Evolutionary conservation across 2,329 filamentous ascomycete species (phyloP).

Genomic region (Penicillium expansum): DNA sequence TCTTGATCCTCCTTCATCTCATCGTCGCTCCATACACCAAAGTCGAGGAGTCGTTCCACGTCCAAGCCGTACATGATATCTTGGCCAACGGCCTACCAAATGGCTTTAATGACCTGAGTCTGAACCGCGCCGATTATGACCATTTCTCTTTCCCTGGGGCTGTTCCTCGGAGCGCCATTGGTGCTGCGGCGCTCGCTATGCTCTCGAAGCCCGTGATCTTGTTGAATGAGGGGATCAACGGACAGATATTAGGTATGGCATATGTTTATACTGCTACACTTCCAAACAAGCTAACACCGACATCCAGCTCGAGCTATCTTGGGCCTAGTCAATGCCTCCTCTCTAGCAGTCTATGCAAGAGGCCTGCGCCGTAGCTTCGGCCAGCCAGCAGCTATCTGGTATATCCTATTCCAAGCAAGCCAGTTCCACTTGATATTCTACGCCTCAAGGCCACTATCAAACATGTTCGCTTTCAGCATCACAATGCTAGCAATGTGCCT

Average conservation of each 20-base stretch:
- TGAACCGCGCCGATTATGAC: conserved; percentile 69
- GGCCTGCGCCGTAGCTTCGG: conserved; percentile 69
- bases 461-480: conserved; percentile 91
- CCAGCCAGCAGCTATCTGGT: conserved; percentile 70
- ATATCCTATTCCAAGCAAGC: conserved; percentile 68
- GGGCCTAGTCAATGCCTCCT: conserved; percentile 69
- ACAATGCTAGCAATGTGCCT: conserved; percentile 46
- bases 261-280: neutral
- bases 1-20: conserved; percentile 66
- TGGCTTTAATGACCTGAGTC: conserved; percentile 40
- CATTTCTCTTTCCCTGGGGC: conserved; percentile 87
- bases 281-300: conserved; percentile 4
- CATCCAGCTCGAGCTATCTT: conserved; percentile 67
- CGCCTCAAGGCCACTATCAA: conserved; percentile 84
- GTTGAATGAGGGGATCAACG: conserved; percentile 57
- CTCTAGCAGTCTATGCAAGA: conserved; percentile 64
- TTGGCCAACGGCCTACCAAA: conserved; percentile 74
- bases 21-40: conserved; percentile 83
- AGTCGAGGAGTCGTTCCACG: conserved; percentile 97
- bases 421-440: conserved; percentile 96
- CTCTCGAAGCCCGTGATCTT: conserved; percentile 65
- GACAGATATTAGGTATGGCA: conserved; percentile 54
- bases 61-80: conserved; percentile 91
- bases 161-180: conserved; percentile 87
- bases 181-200: conserved; percentile 71